Evolutionary conservation across 2,329 filamentous ascomycete species (phyloP), one percentile per base, ranked within the genome.

Genomic region (Botryosphaeria agaves): DNA sequence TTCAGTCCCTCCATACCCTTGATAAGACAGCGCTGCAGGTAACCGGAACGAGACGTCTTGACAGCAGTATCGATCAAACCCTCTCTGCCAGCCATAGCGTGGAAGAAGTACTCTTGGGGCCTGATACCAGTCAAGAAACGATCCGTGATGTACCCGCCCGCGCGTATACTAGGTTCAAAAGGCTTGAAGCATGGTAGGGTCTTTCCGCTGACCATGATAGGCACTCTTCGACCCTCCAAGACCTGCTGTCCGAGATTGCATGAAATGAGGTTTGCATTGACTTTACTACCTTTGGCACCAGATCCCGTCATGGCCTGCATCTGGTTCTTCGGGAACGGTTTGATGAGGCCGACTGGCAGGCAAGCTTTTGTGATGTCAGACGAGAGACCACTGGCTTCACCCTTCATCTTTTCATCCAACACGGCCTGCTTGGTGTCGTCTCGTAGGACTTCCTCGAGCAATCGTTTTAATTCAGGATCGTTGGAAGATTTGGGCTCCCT

Each of bases 281-380:
- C 89, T 44, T 71, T 64, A 32, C 72, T 79, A 49, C 89, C 89
- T 59, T 98, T 98, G 30, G 89, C 89, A 52, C 89, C 89, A 33
- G 89, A 94, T 9, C 77, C 79, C 14, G 89, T 98, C 89, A 98
- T 98, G 40, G 81, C 74, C 62, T 98, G 89, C 87, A 98, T 98
- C 56, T 95, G 87, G 48, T 98, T 98, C 48, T 77, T 78, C 1
- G 89, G 89, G 55, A 98, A 98, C 5, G 79, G 72, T 56, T 95
- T 98, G 45, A 81, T 74, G 17, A 98, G 69, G 25, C 81, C 83
- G 14, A 61, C 57, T 0, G 89, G 89, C 40, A 98, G 66, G 53
- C 84, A 93, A 2, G 70, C 69, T 28, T 64, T 64, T 7, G 85
- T 92, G 26, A 95, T 76, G 1, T 64, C 69, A 11, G 79, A 75